Evolutionary conservation across 139 green algal genomes (phyloP).

Genomic region (Klebsormidium nitens): DNA sequence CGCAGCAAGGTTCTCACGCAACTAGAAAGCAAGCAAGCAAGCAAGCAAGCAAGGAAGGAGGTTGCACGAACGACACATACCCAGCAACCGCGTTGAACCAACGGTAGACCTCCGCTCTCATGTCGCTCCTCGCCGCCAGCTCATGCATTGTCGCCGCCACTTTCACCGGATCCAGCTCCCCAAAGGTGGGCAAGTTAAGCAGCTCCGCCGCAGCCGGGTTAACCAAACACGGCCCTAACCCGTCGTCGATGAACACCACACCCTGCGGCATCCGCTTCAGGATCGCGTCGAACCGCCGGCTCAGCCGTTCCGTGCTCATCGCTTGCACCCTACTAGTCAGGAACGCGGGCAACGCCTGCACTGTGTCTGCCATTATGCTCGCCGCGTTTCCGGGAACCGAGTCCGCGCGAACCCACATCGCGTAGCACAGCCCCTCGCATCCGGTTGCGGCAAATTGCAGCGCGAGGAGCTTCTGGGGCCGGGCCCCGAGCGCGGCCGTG

Average conservation of each 20-base stretch:
- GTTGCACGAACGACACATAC: too few relatives aligned
- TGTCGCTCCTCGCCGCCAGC: constrained; percentile 13
- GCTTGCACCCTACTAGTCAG: constrained; percentile 35
- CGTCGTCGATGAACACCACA: constrained; percentile 39
- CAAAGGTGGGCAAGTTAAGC: constrained; percentile 17
- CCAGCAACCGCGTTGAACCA: constrained; percentile 20
- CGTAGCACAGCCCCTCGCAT: constrained; percentile 36
- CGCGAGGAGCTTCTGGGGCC: constrained; percentile 21
- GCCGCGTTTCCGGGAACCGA: constrained; percentile 17
- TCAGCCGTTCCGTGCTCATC: constrained; percentile 30
- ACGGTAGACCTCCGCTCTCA: constrained; percentile 7
- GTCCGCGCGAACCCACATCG: constrained; percentile 17
- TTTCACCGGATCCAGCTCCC: constrained; percentile 13
- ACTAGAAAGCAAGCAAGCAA: too few relatives aligned
- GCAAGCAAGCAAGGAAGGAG: too few relatives aligned
- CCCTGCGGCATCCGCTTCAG: constrained; percentile 35
- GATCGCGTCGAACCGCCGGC: constrained; percentile 35
- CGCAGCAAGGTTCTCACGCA: too few relatives aligned
- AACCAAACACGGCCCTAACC: constrained; percentile 24
- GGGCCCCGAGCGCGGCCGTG: constrained; percentile 20
- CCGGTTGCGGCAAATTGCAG: background rate
- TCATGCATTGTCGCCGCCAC: constrained; percentile 9
- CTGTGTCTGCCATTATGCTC: constrained; percentile 30
- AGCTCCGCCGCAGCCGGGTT: constrained; percentile 35
- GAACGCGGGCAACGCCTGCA: constrained; percentile 24